A percentile compares a stretch with the other conserved stretches of the same genome.
phyloP scores from a whole-genome alignment of 208 protist genomes.

The Wallacemonas sp. region DNA sequence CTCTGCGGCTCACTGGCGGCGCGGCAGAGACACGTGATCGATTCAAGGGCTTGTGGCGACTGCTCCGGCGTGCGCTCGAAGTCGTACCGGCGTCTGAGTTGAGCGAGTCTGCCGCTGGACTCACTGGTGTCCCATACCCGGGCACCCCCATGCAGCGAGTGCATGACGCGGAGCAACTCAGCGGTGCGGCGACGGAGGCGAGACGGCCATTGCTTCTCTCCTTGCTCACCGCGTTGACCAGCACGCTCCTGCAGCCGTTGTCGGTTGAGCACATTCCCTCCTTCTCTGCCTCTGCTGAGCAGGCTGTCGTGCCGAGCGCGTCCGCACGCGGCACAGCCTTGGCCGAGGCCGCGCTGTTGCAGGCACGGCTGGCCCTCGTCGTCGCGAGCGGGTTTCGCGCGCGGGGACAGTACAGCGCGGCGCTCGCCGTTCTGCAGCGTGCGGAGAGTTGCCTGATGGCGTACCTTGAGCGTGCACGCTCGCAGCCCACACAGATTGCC shows the following conservation, averaged over 20 bases:
- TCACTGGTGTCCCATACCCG: too few relatives aligned
- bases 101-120: too few relatives aligned
- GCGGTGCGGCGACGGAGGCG: too few relatives aligned
- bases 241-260: constrained; percentile 10
- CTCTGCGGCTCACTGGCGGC: constrained; percentile 11
- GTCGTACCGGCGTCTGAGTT: background rate
- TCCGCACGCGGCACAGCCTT: background rate
- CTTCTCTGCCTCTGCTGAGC: background rate
- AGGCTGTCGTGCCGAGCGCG: background rate
- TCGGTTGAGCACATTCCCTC: constrained; percentile 4
- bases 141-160: too few relatives aligned
- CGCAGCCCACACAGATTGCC: background rate
- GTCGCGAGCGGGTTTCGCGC: constrained; percentile 32
- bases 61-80: background rate
- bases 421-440: constrained; percentile 18
- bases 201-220: constrained; percentile 22
- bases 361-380: constrained; percentile 18
- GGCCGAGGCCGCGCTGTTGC: background rate
- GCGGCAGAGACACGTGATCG: background rate
- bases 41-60: background rate
- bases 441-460: constrained; percentile 5
- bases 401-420: constrained; percentile 16
- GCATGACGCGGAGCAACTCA: too few relatives aligned
- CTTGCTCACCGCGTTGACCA: constrained; percentile 5
- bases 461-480: background rate